These are phyloP conservation scores for Trichoderma aggressivum DNA, from an alignment of 2,329 filamentous ascomycete genomes.

Conservation along the genomic window DNA sequence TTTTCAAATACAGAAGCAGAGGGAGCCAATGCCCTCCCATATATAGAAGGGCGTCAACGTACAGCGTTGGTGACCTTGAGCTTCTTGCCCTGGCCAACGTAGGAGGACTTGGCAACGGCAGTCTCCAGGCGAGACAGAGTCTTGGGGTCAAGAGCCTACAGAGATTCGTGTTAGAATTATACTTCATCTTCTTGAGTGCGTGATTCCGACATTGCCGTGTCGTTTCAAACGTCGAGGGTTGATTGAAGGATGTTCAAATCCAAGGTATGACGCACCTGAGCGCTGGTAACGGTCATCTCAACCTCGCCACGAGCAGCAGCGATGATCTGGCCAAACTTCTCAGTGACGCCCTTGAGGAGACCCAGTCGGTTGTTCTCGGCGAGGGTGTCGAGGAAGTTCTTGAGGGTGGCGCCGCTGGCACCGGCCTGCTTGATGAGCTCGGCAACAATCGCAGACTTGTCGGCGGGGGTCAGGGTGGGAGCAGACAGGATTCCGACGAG, in stretches of 20 bases:
- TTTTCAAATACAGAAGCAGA: background rate
- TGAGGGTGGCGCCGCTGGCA: constrained; percentile 73
- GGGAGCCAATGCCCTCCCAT: background rate
- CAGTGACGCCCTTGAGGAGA: constrained; percentile 73
- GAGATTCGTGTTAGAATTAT: constrained; percentile 23
- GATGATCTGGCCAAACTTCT: constrained; percentile 87
- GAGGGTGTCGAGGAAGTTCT: constrained; percentile 88
- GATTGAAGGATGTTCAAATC: background rate
- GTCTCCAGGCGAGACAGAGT: constrained; percentile 81
- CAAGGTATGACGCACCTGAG: constrained; percentile 62
- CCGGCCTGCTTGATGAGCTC: constrained; percentile 85
- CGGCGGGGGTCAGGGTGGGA: constrained; percentile 71
- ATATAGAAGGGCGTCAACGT: constrained; percentile 25
- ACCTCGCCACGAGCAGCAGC: constrained; percentile 87
- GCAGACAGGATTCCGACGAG: constrained; percentile 71
- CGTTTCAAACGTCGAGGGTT: background rate
- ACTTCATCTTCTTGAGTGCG: background rate
- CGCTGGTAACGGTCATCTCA: constrained; percentile 87
- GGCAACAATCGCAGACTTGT: constrained; percentile 82
- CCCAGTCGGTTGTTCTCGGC: constrained; percentile 95
- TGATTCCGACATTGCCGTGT: background rate
- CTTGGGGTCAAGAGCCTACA: constrained; percentile 78
- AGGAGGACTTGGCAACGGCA: constrained; percentile 84
- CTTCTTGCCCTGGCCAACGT: constrained; percentile 90
- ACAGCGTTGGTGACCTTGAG: constrained; percentile 94